phyloP scores from a whole-genome alignment of 2,329 filamentous ascomycete species.

The Colletotrichum sp. region DNA sequence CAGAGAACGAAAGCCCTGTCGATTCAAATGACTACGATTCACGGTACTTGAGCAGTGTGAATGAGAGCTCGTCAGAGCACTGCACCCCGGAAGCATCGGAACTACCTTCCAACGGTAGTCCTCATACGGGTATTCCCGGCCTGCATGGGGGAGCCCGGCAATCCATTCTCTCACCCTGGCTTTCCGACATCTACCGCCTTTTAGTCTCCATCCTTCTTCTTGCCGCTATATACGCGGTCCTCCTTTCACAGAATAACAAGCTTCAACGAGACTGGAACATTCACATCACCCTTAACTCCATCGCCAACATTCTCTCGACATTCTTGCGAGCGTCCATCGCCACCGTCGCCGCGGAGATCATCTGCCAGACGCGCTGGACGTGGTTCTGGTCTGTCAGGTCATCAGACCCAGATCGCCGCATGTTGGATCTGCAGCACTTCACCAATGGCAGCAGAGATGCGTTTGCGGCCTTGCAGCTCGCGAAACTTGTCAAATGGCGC shows the following conservation, averaged over 20 bases:
- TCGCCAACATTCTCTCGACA: neutral
- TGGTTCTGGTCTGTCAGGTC: neutral
- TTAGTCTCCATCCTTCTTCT: neutral
- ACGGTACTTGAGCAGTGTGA: neutral
- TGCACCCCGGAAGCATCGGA: neutral
- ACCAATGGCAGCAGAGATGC: neutral
- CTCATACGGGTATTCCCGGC: neutral
- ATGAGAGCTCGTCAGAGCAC: neutral
- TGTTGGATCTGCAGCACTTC: neutral
- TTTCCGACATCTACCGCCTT: neutral
- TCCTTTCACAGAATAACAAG: neutral
- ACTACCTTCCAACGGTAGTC: rapidly evolving
- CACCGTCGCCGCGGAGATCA: neutral
- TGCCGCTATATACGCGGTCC: neutral
- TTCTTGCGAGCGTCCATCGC: neutral
- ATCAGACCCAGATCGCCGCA: neutral
- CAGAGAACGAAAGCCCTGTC: neutral
- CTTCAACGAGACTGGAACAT: neutral
- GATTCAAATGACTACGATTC: neutral
- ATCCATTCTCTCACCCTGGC: neutral
- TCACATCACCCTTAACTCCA: neutral
- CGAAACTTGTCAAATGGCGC: neutral
- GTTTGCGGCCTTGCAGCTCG: neutral
- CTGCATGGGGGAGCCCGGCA: neutral
- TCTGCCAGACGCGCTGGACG: neutral